These are phyloP conservation scores for Venturia nashicola DNA, from an alignment of 2,329 filamentous ascomycete genomes.

Conservation along the genomic window DNA sequence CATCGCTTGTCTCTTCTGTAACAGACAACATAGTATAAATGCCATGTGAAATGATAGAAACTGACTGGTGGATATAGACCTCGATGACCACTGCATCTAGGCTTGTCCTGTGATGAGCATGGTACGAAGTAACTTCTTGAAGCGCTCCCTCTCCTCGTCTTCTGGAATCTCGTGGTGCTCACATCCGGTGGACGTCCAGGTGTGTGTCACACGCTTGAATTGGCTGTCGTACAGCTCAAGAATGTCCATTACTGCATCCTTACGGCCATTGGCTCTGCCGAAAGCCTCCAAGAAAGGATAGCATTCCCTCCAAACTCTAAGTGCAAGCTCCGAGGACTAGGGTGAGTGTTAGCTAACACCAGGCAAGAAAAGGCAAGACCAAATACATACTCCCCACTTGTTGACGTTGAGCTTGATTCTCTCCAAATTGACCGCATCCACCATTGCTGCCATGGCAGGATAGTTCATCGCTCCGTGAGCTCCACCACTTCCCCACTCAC, in stretches of 20 bases:
- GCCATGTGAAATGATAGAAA: too few species aligned
- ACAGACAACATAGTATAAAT: background rate
- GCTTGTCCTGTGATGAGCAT: background rate
- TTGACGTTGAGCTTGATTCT: background rate
- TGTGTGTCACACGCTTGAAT: background rate
- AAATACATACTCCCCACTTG: background rate
- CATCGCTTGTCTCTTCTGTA: background rate
- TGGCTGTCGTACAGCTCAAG: background rate
- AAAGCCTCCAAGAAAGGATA: slow-evolving; percentile 1
- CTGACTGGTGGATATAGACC: background rate
- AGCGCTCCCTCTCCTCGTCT: background rate
- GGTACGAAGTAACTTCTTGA: background rate
- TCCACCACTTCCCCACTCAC: background rate
- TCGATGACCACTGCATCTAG: background rate
- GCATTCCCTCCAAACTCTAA: slow-evolving; percentile 2
- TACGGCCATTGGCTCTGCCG: slow-evolving; percentile 1
- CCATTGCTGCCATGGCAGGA: background rate
- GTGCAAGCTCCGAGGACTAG: background rate
- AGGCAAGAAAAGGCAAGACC: background rate
- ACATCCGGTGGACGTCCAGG: background rate
- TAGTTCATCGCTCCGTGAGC: slow-evolving; percentile 3
- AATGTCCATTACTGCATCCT: slow-evolving; percentile 1
- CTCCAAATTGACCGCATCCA: slow-evolving; percentile 2
- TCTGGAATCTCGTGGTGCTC: background rate
- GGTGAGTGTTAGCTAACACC: background rate